Evolutionary conservation across 2,329 filamentous ascomycete genomes (phyloP), one percentile per base, ranked within the genome.

Genomic region (Clarireedia paspali): DNA sequence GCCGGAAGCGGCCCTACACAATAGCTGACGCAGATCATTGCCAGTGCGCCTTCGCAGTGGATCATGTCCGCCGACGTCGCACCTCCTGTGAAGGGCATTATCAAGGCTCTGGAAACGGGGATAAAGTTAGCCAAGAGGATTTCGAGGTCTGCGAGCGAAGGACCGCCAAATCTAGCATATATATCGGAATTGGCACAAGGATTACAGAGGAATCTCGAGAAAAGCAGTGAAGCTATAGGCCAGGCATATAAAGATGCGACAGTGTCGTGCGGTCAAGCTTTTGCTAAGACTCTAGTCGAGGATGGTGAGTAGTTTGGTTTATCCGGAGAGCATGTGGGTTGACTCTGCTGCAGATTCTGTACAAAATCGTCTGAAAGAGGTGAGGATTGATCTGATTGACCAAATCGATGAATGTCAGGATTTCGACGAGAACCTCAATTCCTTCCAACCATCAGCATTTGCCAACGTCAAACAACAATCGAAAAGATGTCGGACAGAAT

Each of bases 371-470:
- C 55, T 68, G 20, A 67, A 66, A 46, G 58, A 66, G 38, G 50
- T 68, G 7, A 63, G 61, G 40, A 64, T 62, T 47, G 64, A 64
- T 36, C 47, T 68, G 1, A 61, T 64, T 17, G 66, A 67, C 40
- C 63, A 61, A 46, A 63, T 67, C 34, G 61, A 66, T 52, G 61
- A 62, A 24, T 64, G 61, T 39, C 56, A 63, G 36, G 64, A 65
- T 45, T 64, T 63, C 34, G 65, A 66, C 36, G 66, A 68, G 24
- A 62, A 65, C 17, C 60, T 60, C 15, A 58, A 63, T 20, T 59
- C 57, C 3, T 68, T 67, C 52, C 59, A 63, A 12, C 54, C 55
- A 7, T 55, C 57, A 44, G 57, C 60, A 20, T 67, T 67, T 38
- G 46, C 47, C 2, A 58, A 46, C 34, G 47, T 67, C 20, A 55